Base-by-base conservation (phyloP, 1,139 yeast genomes). In the Yamadazyma dushanensis region DNA sequence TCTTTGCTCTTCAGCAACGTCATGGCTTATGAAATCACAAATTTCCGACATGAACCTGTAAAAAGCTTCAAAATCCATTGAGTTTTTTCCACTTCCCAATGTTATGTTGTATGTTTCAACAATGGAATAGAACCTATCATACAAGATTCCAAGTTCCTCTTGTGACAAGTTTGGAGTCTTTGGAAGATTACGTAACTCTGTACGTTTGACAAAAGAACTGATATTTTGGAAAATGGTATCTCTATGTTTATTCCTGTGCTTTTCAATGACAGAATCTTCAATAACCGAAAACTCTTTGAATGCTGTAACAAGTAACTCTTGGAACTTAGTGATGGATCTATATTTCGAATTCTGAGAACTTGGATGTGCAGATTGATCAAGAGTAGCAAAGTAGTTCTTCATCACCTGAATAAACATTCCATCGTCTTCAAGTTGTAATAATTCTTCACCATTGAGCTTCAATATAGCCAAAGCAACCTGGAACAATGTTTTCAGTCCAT, bases 381-480 rank as follows among this genome's bases (percentile, higher is more conserved):
- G 69, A 0, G 84, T 76, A 22, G 77, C 72, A 54, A 94, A 92
- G 59, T 85, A 94, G 25, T 81, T 78, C 53, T 92, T 92, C 43
- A 94, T 73, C 18, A 90, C 78, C 5, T 87, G 83, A 31, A 94
- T 86, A 47, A 94, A 89, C 45, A 83, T 79, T 3, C 98, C 97
- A 55, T 94, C 98, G 60, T 94, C 99, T 45, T 81, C 87, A 7
- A 90, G 81, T 40, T 76, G 70, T 32, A 94, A 60, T 16, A 94
- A 66, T 43, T 78, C 84, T 45, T 89, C 97, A 1, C 96, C 96
- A 51, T 90, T 90, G 29, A 90, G 70, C 45, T 90, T 79, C 37
- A 94, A 62, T 18, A 92, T 78, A 1, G 97, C 98, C 44, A 94
- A 64, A 0, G 96, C 96, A 9, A 92, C 94, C 59, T 94, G 98